Percentiles rank a stretch among this genome's conserved stretches.
Evolutionary conservation across 495 filamentous ascomycete species (phyloP).

Genomic region (Penicillium mononematosum): DNA sequence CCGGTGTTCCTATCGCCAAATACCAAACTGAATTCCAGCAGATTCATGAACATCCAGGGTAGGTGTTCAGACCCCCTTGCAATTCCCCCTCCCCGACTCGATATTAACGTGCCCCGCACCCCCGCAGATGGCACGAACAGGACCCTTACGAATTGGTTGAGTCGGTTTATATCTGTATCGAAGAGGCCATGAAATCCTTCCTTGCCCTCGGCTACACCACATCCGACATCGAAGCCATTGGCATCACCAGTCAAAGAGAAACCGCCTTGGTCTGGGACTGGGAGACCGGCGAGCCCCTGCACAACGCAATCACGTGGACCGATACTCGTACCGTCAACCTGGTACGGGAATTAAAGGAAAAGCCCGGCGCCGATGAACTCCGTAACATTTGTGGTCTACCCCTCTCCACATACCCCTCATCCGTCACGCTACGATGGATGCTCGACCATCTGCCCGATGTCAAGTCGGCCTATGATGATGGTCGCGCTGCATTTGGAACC

Average conservation of each 20-base stretch:
- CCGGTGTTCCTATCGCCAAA: constrained; percentile 74
- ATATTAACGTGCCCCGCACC: constrained; percentile 8
- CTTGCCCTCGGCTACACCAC: constrained; percentile 65
- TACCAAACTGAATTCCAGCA: constrained; percentile 93
- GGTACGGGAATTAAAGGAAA: constrained; percentile 75
- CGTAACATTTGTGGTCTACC: constrained; percentile 79
- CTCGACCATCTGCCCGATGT: constrained; percentile 70
- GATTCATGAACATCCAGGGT: constrained; percentile 87
- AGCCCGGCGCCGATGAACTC: constrained; percentile 64
- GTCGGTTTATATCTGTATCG: constrained; percentile 83
- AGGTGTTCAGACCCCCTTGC: constrained; percentile 36
- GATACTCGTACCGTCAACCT: constrained; percentile 80
- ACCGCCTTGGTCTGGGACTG: constrained; percentile 91
- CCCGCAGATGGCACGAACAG: constrained; percentile 87
- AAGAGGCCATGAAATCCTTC: constrained; percentile 74
- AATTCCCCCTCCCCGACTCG: not conserved
- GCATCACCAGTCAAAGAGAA: constrained; percentile 94
- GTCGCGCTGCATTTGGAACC: constrained; percentile 86
- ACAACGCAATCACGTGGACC: constrained; percentile 92
- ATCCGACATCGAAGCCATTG: constrained; percentile 77
- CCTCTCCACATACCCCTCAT: constrained; percentile 90
- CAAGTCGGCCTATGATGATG: constrained; percentile 73
- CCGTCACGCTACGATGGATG: constrained; percentile 86
- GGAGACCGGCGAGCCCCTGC: constrained; percentile 78
- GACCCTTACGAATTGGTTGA: constrained; percentile 76